phyloP scores from a whole-genome alignment of 2,329 filamentous ascomycete genomes.

The Cladosporium sp. region DNA sequence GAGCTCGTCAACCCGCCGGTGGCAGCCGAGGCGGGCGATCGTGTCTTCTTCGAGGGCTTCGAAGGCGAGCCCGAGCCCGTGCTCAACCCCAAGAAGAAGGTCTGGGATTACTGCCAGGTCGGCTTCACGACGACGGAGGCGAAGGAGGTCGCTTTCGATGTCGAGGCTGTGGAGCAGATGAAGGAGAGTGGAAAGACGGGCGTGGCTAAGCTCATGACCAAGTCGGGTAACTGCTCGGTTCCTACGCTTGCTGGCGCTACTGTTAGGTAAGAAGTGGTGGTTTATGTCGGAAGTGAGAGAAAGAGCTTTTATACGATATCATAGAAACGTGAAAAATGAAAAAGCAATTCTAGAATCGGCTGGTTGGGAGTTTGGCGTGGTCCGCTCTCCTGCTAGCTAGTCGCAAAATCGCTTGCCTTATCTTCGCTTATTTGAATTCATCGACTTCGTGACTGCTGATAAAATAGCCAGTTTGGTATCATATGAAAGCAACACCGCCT shows the following conservation, averaged over 20 bases:
- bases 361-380: background rate
- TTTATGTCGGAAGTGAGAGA: background rate
- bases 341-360: background rate
- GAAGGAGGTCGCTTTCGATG: conserved; percentile 84
- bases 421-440: too few species aligned
- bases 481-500: background rate
- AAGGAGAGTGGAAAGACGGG: conserved; percentile 57
- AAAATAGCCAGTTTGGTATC: background rate
- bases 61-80: conserved; percentile 87
- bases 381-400: background rate
- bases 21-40: conserved; percentile 75
- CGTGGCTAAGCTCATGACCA: conserved; percentile 65
- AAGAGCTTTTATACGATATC: background rate
- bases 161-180: conserved; percentile 68
- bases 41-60: conserved; percentile 93
- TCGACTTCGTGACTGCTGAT: too few species aligned
- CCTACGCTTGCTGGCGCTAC: conserved; percentile 73
- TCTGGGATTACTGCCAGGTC: conserved; percentile 96
- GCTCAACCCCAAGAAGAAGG: conserved; percentile 99
- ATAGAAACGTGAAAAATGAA: conserved; percentile 10
- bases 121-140: conserved; percentile 85
- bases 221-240: conserved; percentile 79
- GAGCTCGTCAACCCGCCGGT: conserved; percentile 85
- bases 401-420: too few species aligned
- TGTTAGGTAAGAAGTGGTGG: conserved; percentile 62